These are phyloP conservation scores for Pseudogymnoascus sp. DNA, from an alignment of 2,329 filamentous ascomycete species.

Conservation along the genomic window DNA sequence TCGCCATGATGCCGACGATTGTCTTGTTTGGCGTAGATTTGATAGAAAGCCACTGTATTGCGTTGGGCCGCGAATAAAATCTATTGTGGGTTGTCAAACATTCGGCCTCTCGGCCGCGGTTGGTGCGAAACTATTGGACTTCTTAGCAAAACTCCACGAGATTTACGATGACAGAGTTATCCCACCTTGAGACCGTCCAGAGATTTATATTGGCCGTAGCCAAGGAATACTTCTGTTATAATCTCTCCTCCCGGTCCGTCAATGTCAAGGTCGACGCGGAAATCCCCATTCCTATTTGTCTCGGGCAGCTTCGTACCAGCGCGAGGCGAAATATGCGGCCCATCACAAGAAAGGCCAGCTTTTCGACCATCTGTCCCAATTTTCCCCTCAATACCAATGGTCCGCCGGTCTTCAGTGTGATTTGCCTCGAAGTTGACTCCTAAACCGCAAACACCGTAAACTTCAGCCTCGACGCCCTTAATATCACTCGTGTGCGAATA, in stretches of 20 bases:
- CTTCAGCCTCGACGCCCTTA: background rate
- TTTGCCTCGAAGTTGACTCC: background rate
- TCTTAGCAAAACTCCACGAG: background rate
- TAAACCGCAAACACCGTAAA: conserved; percentile 10
- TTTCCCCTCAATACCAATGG: conserved; percentile 8
- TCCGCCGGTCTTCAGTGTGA: background rate
- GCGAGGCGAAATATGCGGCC: background rate
- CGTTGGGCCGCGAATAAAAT: background rate
- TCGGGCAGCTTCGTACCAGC: background rate
- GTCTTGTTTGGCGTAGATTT: background rate
- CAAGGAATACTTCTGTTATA: conserved; percentile 3
- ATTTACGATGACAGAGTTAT: background rate
- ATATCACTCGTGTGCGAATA: background rate
- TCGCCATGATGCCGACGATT: conserved; percentile 10
- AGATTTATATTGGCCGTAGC: background rate
- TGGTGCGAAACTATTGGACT: conserved; percentile 9
- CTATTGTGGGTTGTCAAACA: background rate
- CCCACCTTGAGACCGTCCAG: background rate
- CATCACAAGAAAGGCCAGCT: background rate
- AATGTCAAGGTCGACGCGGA: conserved; percentile 12
- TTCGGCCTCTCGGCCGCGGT: conserved; percentile 7
- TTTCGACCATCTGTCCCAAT: background rate
- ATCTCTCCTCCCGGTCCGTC: conserved; percentile 11
- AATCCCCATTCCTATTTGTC: background rate
- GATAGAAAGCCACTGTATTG: conserved; percentile 4